Percentiles rank a stretch among this genome's conserved stretches.
Evolutionary conservation across 495 filamentous ascomycete species (phyloP).

Genomic region (Talaromyces stipitatus): DNA sequence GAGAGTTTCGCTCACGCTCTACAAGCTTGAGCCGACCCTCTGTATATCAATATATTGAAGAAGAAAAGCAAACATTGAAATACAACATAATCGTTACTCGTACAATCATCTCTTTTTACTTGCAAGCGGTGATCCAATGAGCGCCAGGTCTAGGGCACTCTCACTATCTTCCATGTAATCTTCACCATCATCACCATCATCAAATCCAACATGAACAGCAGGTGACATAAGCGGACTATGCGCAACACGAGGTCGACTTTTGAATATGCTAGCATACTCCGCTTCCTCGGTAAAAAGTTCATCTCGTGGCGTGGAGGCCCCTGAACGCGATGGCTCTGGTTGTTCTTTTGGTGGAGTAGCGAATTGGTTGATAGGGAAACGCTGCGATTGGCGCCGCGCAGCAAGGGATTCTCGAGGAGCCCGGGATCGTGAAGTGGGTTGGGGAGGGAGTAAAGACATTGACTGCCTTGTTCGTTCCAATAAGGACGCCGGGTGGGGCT

Average conservation of each 20-base stretch:
- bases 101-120: slow-evolving; percentile 2
- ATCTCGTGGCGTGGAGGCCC: slow-evolving; percentile 46
- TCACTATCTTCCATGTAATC: not conserved
- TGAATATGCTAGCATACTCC: slow-evolving; percentile 81
- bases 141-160: not conserved
- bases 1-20: slow-evolving; percentile 25
- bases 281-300: slow-evolving; percentile 58
- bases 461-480: slow-evolving; percentile 73
- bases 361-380: slow-evolving; percentile 54
- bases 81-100: too few relatives aligned
- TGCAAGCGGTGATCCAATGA: slow-evolving; percentile 4
- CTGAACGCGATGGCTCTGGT: slow-evolving; percentile 25
- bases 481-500: slow-evolving; percentile 27
- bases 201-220: slow-evolving; percentile 29
- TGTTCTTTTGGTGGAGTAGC: slow-evolving; percentile 44
- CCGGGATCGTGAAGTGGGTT: slow-evolving; percentile 11
- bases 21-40: not conserved
- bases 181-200: not conserved
- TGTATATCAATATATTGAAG: too few relatives aligned
- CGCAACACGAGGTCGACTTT: slow-evolving; percentile 70
- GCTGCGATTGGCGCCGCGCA: slow-evolving; percentile 33
- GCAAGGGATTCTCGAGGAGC: slow-evolving; percentile 21
- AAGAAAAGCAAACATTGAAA: too few relatives aligned
- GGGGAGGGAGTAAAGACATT: slow-evolving; percentile 54
- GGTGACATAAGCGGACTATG: slow-evolving; percentile 64